A percentile compares a stretch with the other conserved stretches of the same genome.
Evolutionary conservation across 257 asterid species (phyloP).

Genomic region (Oldenlandia corymbosa): DNA sequence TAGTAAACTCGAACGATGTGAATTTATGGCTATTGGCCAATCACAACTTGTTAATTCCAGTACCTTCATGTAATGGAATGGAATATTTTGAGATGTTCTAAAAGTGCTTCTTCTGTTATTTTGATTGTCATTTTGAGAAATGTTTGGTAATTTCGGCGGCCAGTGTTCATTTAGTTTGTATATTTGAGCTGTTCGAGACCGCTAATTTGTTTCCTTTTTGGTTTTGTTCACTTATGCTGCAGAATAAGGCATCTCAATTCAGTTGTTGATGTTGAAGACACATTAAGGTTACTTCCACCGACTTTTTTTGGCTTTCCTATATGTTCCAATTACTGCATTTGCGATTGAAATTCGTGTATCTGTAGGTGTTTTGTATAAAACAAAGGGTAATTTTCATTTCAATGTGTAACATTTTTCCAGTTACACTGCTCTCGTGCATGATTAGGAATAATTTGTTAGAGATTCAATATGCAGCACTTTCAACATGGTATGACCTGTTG

Average conservation of each 20-base stretch:
- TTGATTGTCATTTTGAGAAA: background rate
- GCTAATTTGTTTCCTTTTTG: background rate
- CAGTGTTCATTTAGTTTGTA: background rate
- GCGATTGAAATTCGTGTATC: background rate
- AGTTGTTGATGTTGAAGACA: constrained; percentile 37
- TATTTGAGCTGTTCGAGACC: background rate
- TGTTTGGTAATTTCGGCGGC: background rate
- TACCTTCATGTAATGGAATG: background rate
- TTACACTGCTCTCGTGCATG: background rate
- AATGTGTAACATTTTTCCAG: background rate
- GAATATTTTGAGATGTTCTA: background rate
- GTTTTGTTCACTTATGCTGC: constrained; percentile 25
- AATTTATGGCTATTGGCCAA: background rate
- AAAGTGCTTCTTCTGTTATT: background rate
- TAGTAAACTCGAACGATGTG: background rate
- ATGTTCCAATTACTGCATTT: background rate
- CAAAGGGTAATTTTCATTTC: background rate
- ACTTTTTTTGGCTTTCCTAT: constrained; percentile 2
- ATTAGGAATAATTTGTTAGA: background rate
- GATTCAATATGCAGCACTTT: background rate
- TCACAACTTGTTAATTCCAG: background rate
- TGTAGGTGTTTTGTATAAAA: background rate
- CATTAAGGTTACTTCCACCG: constrained; percentile 46
- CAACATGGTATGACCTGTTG: too few species aligned
- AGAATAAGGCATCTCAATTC: constrained; percentile 44